A percentile compares a stretch with the other conserved stretches of the same genome.
Evolutionary conservation across 176 grass and related monocot genomes (phyloP).

Genomic region (Stipa capillata): DNA sequence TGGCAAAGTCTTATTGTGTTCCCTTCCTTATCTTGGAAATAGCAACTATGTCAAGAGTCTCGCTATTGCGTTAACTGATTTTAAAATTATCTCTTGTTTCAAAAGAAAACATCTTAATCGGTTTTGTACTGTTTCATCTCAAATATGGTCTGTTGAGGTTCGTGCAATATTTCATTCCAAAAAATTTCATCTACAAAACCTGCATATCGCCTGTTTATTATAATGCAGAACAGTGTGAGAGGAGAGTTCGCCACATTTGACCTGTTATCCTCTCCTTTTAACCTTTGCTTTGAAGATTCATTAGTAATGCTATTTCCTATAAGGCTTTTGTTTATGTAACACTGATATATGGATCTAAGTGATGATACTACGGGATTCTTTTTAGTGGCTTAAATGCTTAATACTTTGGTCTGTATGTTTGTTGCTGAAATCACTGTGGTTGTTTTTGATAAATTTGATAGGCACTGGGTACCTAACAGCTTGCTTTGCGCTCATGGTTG

Average conservation of each 20-base stretch:
- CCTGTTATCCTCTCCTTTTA: background rate
- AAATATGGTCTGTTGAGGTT: background rate
- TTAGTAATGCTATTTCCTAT: background rate
- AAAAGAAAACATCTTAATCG: background rate
- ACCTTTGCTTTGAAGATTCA: background rate
- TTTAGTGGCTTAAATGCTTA: background rate
- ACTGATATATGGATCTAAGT: too few relatives aligned
- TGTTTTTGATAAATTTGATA: constrained; percentile 11
- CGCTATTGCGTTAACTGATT: too few relatives aligned
- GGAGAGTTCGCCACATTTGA: background rate
- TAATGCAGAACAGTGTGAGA: background rate
- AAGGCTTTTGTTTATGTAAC: background rate
- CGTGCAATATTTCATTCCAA: background rate
- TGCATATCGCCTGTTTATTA: background rate
- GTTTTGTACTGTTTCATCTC: background rate
- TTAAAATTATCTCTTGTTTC: background rate
- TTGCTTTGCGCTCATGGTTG: constrained; percentile 65
- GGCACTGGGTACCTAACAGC: constrained; percentile 67
- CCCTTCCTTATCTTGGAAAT: too few relatives aligned
- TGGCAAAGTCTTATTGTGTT: too few relatives aligned
- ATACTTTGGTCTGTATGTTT: background rate
- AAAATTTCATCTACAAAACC: background rate
- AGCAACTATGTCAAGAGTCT: too few relatives aligned
- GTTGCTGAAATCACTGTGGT: background rate
- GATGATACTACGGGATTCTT: background rate